Evolutionary conservation across 495 filamentous ascomycete genomes (phyloP), one percentile per base, ranked within the genome.

Genomic region (Penicillium odoratum): DNA sequence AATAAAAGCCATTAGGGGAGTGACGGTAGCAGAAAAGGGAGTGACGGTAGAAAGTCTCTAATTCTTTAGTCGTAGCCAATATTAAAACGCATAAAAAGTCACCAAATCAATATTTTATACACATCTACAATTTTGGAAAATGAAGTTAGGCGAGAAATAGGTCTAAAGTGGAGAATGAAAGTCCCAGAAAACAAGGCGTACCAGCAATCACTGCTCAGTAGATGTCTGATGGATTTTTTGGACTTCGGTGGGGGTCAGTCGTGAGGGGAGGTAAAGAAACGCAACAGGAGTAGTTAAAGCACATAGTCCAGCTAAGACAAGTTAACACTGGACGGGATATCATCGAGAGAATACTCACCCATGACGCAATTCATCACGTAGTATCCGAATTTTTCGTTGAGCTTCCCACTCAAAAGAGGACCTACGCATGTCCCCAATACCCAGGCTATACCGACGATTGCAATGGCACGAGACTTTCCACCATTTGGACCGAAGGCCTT

Each of bases 311-410:
- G 38, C 38, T 40, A 40, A 1, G 11, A 11, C 4, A n/a, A 40
- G 38, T 40, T 40, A 40, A 16, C 15, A 40, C 6, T 11, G 33
- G 13, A n/a, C 38, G 31, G n/a, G 7, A 40, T 16, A 6, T n/a
- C 15, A 16, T 6, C n/a, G 7, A 16, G 38, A 4, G 15, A 28
- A 54, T 25, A 54, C 53, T 56, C 42, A 56, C 53, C 45, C 13
- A 56, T 7, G 45, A 56, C 16, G 13, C 11, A 28, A 29, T 56
- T 56, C 53, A 56, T 49, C 47, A 18, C 26, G 42, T 40, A 56
- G 21, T 48, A 56, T 40, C 53, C 53, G 26, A 48, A 34, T 16
- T 34, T n/a, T 5, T 56, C 44, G 15, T 13, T 48, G 7, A 56
- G 45, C 5, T 7, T 15, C 2, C 53, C 44, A 26, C 30, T 11